Percentiles rank a stretch among this genome's conserved stretches.
Conservation (phyloP, 257 asterid genomes). For the Jaltomata sinuosa region DNA sequence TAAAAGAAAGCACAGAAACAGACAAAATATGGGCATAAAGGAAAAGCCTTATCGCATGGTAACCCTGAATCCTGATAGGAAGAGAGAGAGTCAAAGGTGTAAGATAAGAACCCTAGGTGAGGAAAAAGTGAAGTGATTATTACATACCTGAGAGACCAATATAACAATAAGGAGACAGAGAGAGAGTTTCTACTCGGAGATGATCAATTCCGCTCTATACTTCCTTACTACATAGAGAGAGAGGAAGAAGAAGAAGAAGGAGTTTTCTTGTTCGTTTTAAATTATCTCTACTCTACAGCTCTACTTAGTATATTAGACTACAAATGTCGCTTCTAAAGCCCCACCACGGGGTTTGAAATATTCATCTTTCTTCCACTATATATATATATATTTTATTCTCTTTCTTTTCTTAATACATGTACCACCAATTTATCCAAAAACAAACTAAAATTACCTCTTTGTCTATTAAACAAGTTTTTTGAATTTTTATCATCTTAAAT, state of each 20-base stretch:
- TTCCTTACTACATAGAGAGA: not conserved
- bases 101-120: not conserved
- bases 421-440: no score
- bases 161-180: not conserved
- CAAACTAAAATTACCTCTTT: no score
- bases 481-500: no score
- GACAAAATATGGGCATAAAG: no score
- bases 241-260: slow-evolving; percentile 15
- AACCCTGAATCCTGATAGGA: not conserved
- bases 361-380: no score
- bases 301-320: slow-evolving; percentile 8
- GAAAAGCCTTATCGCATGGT: not conserved
- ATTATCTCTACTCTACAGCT: not conserved
- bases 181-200: not conserved
- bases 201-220: not conserved
- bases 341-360: slow-evolving; percentile 1
- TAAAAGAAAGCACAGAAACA: no score
- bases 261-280: slow-evolving; percentile 1
- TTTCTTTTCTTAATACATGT: no score
- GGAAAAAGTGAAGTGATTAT: not conserved
- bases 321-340: slow-evolving; percentile 56
- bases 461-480: no score
- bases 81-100: not conserved
- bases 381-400: no score
- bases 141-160: not conserved